phyloP scores from a whole-genome alignment of 257 asterid species.

The Nicotiana tabacum region DNA sequence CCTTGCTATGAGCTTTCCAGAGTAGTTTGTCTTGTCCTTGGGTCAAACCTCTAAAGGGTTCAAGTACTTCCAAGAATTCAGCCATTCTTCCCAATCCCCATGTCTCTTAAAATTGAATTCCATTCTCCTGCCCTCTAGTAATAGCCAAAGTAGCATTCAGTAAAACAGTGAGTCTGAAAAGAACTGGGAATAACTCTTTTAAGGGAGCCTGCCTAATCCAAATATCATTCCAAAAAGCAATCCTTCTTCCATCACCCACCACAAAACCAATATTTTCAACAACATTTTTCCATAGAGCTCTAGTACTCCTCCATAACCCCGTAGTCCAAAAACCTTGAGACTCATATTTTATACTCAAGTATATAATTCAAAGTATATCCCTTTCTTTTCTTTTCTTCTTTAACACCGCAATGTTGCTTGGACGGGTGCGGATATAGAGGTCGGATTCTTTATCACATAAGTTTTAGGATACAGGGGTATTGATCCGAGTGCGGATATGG shows the following conservation, averaged over 20 bases:
- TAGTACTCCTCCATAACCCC: background rate
- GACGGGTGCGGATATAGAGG: too few species aligned
- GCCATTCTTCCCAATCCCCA: background rate
- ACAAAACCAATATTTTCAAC: background rate
- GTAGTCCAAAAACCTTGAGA: background rate
- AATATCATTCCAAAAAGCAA: background rate
- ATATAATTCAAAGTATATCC: background rate
- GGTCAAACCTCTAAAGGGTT: background rate
- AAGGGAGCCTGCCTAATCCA: background rate
- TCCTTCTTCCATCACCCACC: background rate
- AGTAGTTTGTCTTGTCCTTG: background rate
- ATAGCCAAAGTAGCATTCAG: background rate
- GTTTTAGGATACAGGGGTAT: too few species aligned
- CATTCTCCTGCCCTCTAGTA: background rate
- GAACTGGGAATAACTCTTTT: background rate
- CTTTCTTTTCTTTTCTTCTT: background rate
- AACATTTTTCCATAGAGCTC: background rate
- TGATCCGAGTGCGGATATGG: too few species aligned
- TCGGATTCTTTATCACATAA: too few species aligned
- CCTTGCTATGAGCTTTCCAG: background rate
- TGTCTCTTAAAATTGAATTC: background rate
- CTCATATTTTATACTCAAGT: background rate
- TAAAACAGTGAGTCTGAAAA: background rate
- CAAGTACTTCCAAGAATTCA: background rate
- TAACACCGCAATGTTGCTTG: background rate